Evolutionary conservation across 352 stramenopile genomes (phyloP).

Genomic region (Phytophthora ramorum): DNA sequence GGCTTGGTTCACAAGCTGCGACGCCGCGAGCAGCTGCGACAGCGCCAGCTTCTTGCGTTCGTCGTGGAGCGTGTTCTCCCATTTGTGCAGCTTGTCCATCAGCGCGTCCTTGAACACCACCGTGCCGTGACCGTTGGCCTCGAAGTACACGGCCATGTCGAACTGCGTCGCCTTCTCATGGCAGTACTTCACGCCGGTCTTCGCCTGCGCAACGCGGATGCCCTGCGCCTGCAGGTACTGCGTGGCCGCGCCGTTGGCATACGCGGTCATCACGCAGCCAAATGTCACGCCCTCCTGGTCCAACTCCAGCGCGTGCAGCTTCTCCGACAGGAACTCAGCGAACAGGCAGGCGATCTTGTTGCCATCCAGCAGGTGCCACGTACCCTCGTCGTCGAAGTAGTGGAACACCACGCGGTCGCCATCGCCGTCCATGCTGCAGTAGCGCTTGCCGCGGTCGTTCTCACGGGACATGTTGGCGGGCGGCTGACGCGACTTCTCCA

Average conservation of each 20-base stretch:
- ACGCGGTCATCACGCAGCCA: conserved; percentile 98
- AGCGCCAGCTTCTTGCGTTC: conserved; percentile 86
- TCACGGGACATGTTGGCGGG: conserved; percentile 75
- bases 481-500: conserved; percentile 94
- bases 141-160: conserved; percentile 99
- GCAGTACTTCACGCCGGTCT: conserved; percentile 99
- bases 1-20: conserved; percentile 96
- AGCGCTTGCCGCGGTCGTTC: conserved; percentile 76
- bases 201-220: conserved; percentile 90
- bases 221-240: conserved; percentile 83
- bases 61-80: conserved; percentile 76
- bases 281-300: conserved; percentile 88
- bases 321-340: conserved; percentile 93
- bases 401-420: conserved; percentile 99
- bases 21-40: conserved; percentile 84
- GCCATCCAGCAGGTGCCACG: conserved; percentile 94
- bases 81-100: conserved; percentile 85
- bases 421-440: conserved; percentile 97
- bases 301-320: conserved; percentile 82
- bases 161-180: conserved; percentile 95
- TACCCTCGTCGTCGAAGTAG: conserved; percentile 83
- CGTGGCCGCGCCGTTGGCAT: conserved; percentile 97
- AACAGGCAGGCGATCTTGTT: conserved; percentile 99
- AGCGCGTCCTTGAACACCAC: conserved; percentile 95
- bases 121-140: conserved; percentile 99